Evolutionary conservation across 2,329 filamentous ascomycete species (phyloP), one percentile per base, ranked within the genome.

Genomic region (Emergomyces orientalis): DNA sequence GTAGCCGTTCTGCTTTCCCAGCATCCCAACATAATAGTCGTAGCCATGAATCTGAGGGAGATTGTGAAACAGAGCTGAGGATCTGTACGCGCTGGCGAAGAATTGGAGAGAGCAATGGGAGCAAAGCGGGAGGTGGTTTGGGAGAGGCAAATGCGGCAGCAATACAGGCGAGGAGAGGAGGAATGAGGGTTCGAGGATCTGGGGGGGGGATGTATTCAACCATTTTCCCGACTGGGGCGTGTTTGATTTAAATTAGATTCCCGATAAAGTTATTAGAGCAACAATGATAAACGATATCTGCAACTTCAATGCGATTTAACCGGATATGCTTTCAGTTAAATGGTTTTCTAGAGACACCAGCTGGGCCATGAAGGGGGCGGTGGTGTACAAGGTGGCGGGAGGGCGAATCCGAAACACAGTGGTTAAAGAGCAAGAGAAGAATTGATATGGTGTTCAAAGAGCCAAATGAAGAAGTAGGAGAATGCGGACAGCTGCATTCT

Each of bases 151-250:
- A 85, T 19, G 85, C 82, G 25, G 82, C 82, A 7, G 85, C 83
- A 3, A 88, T 78, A 72, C 84, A 87, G 54, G 85, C 85, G 58
- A 88, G 81, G 8, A 88, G 76, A 43, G 85, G 84, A 64, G 83
- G 84, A 25, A 88, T 80, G 17, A 88, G 76, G 49, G 79, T 76
- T 65, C 81, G 79, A 60, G 83, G 77, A 64, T 85, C 78, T 34
- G 85, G 85, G 47, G 79, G 76, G 61, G 79, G 79, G 63, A 85
- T 81, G 62, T 79, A 74, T 67, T 83, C 79, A 69, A 82, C 82
- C 76, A 82, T 83, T 71, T 49, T 49, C 45, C n/a, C 22, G 45
- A 49, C 45, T 49, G 11, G 22, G 22, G 2, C n/a, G 13, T 2
- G 1, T 49, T 49, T 25, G 45, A 27, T 13, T 49, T 67, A 1